A percentile compares a stretch with the other conserved stretches of the same genome.
phyloP scores from a whole-genome alignment of 305 asterid genomes.

The Withania somnifera region DNA sequence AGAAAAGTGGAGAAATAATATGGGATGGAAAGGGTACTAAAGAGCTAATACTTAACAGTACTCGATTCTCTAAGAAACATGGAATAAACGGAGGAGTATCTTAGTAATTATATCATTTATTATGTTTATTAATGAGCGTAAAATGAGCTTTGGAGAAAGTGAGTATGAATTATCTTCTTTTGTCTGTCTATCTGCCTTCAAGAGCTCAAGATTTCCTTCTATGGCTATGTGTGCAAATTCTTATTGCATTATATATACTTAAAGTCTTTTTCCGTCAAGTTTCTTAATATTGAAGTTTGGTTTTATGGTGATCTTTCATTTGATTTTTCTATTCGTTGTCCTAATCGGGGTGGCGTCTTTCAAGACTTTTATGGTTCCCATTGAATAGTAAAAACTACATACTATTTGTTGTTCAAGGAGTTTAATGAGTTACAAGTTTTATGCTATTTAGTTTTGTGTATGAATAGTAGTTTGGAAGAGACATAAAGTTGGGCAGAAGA shows the following conservation, averaged over 20 bases:
- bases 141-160: background rate
- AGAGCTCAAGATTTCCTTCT: background rate
- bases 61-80: background rate
- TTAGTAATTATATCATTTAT: background rate
- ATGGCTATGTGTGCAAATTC: background rate
- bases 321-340: background rate
- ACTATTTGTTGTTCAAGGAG: background rate
- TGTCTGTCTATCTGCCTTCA: background rate
- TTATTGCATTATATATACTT: background rate
- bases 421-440: background rate
- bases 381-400: background rate
- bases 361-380: background rate
- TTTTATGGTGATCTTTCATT: background rate
- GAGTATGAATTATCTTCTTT: background rate
- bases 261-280: background rate
- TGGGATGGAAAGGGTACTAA: too few relatives aligned
- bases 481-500: slow-evolving; percentile 10
- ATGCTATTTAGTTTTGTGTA: background rate
- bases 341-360: background rate
- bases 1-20: too few relatives aligned
- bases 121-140: background rate
- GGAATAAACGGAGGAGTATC: background rate
- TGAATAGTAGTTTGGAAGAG: background rate
- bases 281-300: background rate
- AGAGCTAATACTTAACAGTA: too few relatives aligned